A percentile compares a stretch with the other conserved stretches of the same genome.
Evolutionary conservation across 768 basidiomycete species (phyloP).

Genomic region (Leccinum obscurum): DNA sequence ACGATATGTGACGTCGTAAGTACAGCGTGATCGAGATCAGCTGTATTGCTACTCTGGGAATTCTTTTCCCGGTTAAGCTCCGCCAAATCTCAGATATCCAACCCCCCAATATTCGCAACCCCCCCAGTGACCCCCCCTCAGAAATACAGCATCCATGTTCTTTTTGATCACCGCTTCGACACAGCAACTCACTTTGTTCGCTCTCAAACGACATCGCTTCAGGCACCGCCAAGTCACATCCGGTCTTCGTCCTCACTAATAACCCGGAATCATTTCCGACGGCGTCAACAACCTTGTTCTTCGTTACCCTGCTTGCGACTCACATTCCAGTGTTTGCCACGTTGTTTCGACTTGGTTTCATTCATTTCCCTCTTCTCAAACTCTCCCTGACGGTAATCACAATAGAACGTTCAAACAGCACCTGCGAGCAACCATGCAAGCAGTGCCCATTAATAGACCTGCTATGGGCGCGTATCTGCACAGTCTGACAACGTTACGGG

Average conservation of each 20-base stretch:
- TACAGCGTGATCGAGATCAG: conserved; percentile 14
- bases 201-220: neutral
- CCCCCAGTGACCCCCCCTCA: conserved; percentile 10
- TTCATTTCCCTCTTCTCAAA: neutral
- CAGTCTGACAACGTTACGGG: neutral
- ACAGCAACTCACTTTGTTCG: neutral
- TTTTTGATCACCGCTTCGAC: neutral
- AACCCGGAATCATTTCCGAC: neutral
- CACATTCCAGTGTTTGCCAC: neutral
- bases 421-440: neutral
- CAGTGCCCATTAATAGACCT: neutral
- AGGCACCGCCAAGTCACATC: neutral
- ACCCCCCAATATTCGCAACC: neutral
- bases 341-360: neutral
- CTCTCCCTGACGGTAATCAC: neutral
- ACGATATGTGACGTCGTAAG: conserved; percentile 25
- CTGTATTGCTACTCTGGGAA: neutral
- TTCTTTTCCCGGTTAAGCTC: conserved; percentile 1
- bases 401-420: neutral
- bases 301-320: neutral
- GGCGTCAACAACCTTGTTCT: neutral
- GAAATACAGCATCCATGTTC: conserved; percentile 1
- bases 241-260: neutral
- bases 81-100: conserved; percentile 15
- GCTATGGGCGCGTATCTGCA: neutral